phyloP scores from a whole-genome alignment of 257 asterid species.

The Misopates orontium region DNA sequence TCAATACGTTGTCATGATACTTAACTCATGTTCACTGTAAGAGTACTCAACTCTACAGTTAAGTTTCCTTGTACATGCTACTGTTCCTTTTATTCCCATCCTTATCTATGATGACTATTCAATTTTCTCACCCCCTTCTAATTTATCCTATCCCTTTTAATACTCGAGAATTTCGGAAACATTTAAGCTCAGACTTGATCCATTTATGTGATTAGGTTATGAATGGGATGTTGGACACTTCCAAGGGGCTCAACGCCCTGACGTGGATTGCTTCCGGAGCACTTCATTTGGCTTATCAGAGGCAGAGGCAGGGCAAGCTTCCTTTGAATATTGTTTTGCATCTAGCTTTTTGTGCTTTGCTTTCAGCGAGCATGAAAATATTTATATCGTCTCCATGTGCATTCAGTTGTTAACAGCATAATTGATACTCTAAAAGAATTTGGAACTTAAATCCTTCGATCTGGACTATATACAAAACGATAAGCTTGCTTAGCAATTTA shows the following conservation, averaged over 20 bases:
- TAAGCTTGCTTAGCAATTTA: not conserved
- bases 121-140: not conserved
- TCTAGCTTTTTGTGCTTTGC: slow-evolving; percentile 19
- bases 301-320: slow-evolving; percentile 53
- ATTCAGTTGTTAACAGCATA: not conserved
- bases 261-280: slow-evolving; percentile 87
- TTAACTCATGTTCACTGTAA: not conserved
- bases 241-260: slow-evolving; percentile 84
- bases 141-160: not conserved
- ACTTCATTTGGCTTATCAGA: slow-evolving; percentile 81
- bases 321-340: slow-evolving; percentile 16
- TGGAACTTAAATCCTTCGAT: not conserved
- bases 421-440: not conserved
- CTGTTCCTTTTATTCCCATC: slow-evolving; percentile 3
- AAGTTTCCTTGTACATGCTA: not conserved
- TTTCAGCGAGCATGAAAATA: slow-evolving; percentile 14
- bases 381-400: slow-evolving; percentile 16
- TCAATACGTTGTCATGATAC: not conserved
- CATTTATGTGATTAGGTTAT: slow-evolving; percentile 56
- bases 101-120: not conserved
- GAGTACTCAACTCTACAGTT: slow-evolving; percentile 2
- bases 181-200: slow-evolving; percentile 18
- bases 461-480: not conserved
- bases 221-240: slow-evolving; percentile 99
- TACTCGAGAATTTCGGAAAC: not conserved